These are phyloP conservation scores for Chaetomium cochliodes DNA, from an alignment of 495 filamentous ascomycete genomes.

Conservation along the genomic window DNA sequence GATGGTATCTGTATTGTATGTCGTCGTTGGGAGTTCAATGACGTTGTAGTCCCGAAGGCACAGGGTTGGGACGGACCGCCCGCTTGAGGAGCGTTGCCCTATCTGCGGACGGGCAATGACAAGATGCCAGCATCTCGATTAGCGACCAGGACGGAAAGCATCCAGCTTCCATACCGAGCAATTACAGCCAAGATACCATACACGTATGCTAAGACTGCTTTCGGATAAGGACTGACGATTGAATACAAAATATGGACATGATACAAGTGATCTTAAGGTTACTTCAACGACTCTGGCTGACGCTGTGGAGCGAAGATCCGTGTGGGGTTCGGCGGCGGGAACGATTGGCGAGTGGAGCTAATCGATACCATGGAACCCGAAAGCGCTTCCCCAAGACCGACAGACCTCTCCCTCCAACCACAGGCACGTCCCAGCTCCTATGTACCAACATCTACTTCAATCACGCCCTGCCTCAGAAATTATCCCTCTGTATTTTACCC, in stretches of 20 bases:
- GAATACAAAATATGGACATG: background rate
- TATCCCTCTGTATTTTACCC: background rate
- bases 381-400: background rate
- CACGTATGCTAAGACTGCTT: background rate
- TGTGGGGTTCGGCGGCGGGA: background rate
- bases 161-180: background rate
- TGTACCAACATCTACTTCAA: background rate
- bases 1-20: background rate
- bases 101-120: no score
- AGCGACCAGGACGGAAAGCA: background rate
- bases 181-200: background rate
- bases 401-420: no score
- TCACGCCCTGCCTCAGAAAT: background rate
- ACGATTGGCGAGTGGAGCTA: slow-evolving; percentile 6
- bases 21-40: background rate
- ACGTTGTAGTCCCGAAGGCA: background rate
- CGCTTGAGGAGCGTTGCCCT: background rate
- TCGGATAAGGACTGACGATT: background rate
- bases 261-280: background rate
- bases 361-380: background rate
- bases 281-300: background rate
- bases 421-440: no score
- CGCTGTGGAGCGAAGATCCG: background rate
- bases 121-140: background rate
- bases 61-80: background rate